Base-by-base conservation (phyloP, 1,284 basidiomycete species). In the Marasmius tenuissimus region DNA sequence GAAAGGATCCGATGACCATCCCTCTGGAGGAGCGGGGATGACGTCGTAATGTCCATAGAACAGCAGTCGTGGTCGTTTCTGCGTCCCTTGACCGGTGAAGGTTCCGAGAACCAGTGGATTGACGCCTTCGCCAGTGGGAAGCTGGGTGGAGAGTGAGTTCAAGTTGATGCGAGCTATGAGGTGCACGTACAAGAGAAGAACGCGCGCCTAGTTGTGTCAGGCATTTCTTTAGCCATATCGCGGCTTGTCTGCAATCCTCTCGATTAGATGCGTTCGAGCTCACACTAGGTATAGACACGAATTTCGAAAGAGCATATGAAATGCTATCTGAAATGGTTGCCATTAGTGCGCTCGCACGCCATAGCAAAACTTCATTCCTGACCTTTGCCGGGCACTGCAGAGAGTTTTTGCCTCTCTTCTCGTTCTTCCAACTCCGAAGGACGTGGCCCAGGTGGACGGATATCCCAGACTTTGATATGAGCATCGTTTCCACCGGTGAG, bases 41-140 rank as follows among this genome's bases (percentile, higher is more conserved):
- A 97, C 93, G 69, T 98, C 96, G 75, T 97, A 98, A 72, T 98
- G 95, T 1, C 94, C 96, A 67, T 97, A 98, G 74, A 96, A 96
- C 12, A 97, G 78, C 7, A 97, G 81, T 3, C 95, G 82, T 42
- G 81, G 87, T 58, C 86, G 86, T 69, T 80, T 77, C 49, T 75
- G 80, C 66, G 18, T 5, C 37, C 37, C 40, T 55, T 59, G 56
- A 3, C 33, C 37, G n/a, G 57, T 79, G 72, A 97, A 97, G 0
- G 87, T 94, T 0, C 89, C 94, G 11, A 96, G 81, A 0, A 97
- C 94, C 6, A 97, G 80, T 0, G 95, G 95, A 70, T 93, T 96
- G 40, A 81, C 80, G 7, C 77, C 81, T 67, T 84, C 89, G 54
- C 81, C 82, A 20, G 84, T 89, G 4, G 88, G 81, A 34, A 92